Evolutionary conservation across 768 basidiomycete species (phyloP).

Genomic region (Cyathus striatus): DNA sequence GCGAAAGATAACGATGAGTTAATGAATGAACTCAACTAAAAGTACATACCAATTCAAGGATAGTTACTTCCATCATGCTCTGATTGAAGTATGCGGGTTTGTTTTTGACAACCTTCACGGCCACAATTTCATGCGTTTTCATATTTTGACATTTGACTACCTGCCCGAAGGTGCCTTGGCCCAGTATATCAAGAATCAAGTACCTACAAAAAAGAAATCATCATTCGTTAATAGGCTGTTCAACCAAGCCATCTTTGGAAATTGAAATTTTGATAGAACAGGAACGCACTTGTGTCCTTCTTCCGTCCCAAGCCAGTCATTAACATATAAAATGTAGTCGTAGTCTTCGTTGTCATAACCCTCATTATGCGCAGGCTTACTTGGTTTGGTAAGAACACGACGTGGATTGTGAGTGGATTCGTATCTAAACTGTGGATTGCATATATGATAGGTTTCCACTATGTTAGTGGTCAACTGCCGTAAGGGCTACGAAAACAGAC

Average conservation of each 20-base stretch:
- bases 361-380: slow-evolving; percentile 92
- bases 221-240: background rate
- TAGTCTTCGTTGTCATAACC: slow-evolving; percentile 99
- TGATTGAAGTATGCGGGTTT: slow-evolving; percentile 99
- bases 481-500: slow-evolving; percentile 37
- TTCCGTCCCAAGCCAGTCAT: slow-evolving; percentile 93
- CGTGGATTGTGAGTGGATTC: slow-evolving; percentile 94
- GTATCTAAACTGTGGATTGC: slow-evolving; percentile 93
- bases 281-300: slow-evolving; percentile 86
- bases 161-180: slow-evolving; percentile 98
- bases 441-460: slow-evolving; percentile 87
- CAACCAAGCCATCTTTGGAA: too few species aligned
- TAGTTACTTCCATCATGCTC: slow-evolving; percentile 99
- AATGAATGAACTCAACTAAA: background rate
- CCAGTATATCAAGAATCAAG: slow-evolving; percentile 94
- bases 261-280: slow-evolving; percentile 2
- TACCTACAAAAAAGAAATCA: slow-evolving; percentile 49
- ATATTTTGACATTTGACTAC: slow-evolving; percentile 99
- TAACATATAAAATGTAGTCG: slow-evolving; percentile 99
- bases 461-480: slow-evolving; percentile 79
- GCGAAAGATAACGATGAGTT: slow-evolving; percentile 5
- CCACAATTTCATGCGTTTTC: slow-evolving; percentile 98
- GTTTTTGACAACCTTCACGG: slow-evolving; percentile 99
- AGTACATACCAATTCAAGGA: slow-evolving; percentile 83
- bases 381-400: slow-evolving; percentile 95